These are phyloP conservation scores for Agaricus sinodeliciosus DNA, from an alignment of 768 basidiomycete genomes.

Conservation along the genomic window DNA sequence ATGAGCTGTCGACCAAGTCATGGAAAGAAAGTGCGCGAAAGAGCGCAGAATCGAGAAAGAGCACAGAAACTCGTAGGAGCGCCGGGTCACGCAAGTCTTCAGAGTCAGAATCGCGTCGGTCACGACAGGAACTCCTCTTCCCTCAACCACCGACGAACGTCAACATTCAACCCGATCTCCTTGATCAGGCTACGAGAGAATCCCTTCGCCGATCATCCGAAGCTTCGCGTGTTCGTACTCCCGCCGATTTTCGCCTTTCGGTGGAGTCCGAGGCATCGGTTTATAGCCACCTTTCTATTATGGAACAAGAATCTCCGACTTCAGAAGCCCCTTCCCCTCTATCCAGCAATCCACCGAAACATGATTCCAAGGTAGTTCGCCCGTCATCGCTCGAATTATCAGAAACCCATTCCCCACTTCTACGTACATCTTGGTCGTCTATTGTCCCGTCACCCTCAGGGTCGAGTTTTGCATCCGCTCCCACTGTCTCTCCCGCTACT, in stretches of 20 bases:
- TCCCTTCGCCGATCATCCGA: slow-evolving; percentile 8
- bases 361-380: slow-evolving; percentile 7
- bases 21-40: slow-evolving; percentile 1
- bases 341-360: neutral
- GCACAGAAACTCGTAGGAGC: neutral
- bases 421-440: slow-evolving; percentile 34
- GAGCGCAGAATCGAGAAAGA: slow-evolving; percentile 12
- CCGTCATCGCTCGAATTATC: slow-evolving; percentile 26
- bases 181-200: neutral
- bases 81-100: slow-evolving; percentile 1
- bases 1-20: neutral
- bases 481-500: slow-evolving; percentile 10
- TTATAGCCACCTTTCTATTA: slow-evolving; percentile 22
- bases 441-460: slow-evolving; percentile 22
- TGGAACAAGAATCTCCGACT: slow-evolving; percentile 12
- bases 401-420: slow-evolving; percentile 23
- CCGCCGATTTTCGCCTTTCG: slow-evolving; percentile 1
- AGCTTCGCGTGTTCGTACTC: slow-evolving; percentile 3
- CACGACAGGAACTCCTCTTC: slow-evolving; percentile 3
- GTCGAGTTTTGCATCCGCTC: slow-evolving; percentile 13
- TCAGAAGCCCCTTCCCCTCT: neutral
- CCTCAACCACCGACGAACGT: slow-evolving; percentile 6
- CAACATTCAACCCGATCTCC: slow-evolving; percentile 4
- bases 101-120: slow-evolving; percentile 3
- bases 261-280: slow-evolving; percentile 28